Evolutionary conservation across 805 yeast genomes (phyloP).

Genomic region (Candida peoriensis): DNA sequence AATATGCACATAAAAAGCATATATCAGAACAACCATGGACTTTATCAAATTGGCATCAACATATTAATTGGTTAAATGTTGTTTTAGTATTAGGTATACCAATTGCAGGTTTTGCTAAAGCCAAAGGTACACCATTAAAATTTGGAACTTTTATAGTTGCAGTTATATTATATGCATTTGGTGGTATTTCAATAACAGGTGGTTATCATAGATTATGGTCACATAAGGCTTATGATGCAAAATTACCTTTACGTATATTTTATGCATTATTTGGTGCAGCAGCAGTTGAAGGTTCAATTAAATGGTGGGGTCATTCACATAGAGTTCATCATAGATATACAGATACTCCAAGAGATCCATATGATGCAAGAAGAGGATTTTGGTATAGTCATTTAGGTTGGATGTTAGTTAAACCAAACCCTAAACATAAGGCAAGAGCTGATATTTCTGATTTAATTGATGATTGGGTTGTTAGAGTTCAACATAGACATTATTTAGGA

Average conservation of each 20-base stretch:
- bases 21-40: constrained; percentile 83
- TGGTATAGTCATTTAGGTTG: constrained; percentile 85
- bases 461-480: constrained; percentile 77
- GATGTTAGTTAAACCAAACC: constrained; percentile 79
- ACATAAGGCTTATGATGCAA: constrained; percentile 67
- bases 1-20: constrained; percentile 40
- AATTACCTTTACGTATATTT: constrained; percentile 53
- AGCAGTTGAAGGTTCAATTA: constrained; percentile 78
- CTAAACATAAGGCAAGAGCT: constrained; percentile 61
- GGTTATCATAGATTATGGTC: constrained; percentile 82
- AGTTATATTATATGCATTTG: constrained; percentile 45
- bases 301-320: constrained; percentile 88
- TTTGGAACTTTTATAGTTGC: constrained; percentile 25
- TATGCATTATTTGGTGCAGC: constrained; percentile 80
- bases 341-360: constrained; percentile 79
- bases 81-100: constrained; percentile 62
- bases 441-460: constrained; percentile 65
- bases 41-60: constrained; percentile 60
- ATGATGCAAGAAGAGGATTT: constrained; percentile 78
- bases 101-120: constrained; percentile 41
- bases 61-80: constrained; percentile 75
- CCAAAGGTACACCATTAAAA: constrained; percentile 43
- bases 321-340: constrained; percentile 85
- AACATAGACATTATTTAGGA: constrained; percentile 69
- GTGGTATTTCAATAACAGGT: constrained; percentile 76